These are phyloP conservation scores for Nannochloris sp. DNA, from an alignment of 139 green algal genomes.

Conservation along the genomic window DNA sequence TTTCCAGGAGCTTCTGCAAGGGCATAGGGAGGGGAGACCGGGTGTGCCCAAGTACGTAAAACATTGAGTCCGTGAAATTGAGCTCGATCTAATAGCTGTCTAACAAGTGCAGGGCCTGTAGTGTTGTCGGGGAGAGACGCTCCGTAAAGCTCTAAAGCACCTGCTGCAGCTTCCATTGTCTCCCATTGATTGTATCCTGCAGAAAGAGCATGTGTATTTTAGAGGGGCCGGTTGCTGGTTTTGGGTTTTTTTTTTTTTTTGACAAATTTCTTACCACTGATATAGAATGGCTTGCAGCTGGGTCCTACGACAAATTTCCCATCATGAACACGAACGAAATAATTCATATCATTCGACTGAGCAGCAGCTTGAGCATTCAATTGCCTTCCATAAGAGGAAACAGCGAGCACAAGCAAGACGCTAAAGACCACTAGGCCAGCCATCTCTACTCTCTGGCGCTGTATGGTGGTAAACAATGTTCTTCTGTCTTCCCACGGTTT, in stretches of 20 bases:
- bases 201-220: no score
- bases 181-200: slow-evolving; percentile 49
- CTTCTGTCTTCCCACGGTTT: no score
- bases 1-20: slow-evolving; percentile 32
- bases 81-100: slow-evolving; percentile 28
- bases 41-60: slow-evolving; percentile 30
- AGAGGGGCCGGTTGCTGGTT: no score
- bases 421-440: no score
- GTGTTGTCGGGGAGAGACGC: slow-evolving; percentile 30
- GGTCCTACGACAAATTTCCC: slow-evolving; percentile 29
- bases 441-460: no score
- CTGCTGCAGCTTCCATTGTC: slow-evolving; percentile 38
- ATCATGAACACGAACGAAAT: slow-evolving; percentile 30
- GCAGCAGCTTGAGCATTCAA: background rate
- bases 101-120: slow-evolving; percentile 28
- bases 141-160: slow-evolving; percentile 39
- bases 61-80: slow-evolving; percentile 25
- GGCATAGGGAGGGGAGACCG: slow-evolving; percentile 30
- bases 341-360: slow-evolving; percentile 8
- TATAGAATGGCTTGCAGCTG: slow-evolving; percentile 26
- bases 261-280: background rate
- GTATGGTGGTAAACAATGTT: no score
- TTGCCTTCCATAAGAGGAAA: no score
- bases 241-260: no score
- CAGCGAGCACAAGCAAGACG: no score